phyloP scores from a whole-genome alignment of 495 filamentous ascomycete species.

The Jackrogersella multiformis region DNA sequence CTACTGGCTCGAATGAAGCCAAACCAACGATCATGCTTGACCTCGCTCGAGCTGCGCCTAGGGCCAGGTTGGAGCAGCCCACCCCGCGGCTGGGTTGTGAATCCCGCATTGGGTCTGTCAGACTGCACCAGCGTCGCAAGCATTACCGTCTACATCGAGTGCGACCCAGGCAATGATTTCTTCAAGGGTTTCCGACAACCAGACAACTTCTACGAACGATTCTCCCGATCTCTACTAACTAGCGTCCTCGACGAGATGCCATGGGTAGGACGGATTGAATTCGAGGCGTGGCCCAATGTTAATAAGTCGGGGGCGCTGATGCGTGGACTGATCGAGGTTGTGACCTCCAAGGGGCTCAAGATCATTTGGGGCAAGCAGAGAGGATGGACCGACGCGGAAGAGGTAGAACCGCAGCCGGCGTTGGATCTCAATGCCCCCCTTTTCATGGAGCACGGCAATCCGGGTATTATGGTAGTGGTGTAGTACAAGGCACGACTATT shows the following conservation, averaged over 20 bases:
- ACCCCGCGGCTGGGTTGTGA: conserved; percentile 76
- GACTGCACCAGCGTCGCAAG: conserved; percentile 68
- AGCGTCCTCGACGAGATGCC: conserved; percentile 69
- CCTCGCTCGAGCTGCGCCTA: conserved; percentile 76
- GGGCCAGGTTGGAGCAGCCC: conserved; percentile 84
- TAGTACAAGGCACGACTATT: conserved; percentile 9
- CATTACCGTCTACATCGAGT: conserved; percentile 80
- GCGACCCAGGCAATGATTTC: conserved; percentile 75
- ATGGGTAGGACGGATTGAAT: conserved; percentile 68
- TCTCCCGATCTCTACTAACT: conserved; percentile 67
- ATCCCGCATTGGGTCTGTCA: conserved; percentile 68
- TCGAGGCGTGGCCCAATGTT: conserved; percentile 79
- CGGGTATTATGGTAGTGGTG: conserved; percentile 37
- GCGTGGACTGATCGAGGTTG: conserved; percentile 68
- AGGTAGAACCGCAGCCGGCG: conserved; percentile 41
- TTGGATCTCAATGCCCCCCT: conserved; percentile 39
- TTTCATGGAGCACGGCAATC: conserved; percentile 29
- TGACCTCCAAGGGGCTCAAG: conserved; percentile 58
- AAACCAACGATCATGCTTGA: conserved; percentile 71
- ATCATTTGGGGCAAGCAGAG: conserved; percentile 76
- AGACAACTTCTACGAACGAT: conserved; percentile 78
- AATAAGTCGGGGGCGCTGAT: conserved; percentile 75
- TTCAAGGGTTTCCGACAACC: conserved; percentile 78
- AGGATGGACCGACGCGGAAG: conserved; percentile 66
- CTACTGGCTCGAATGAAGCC: conserved; percentile 71